Percentiles rank a stretch among this genome's conserved stretches.
These are phyloP conservation scores for Leccinum disarticulatum DNA, from an alignment of 768 basidiomycete genomes.

Conservation along the genomic window DNA sequence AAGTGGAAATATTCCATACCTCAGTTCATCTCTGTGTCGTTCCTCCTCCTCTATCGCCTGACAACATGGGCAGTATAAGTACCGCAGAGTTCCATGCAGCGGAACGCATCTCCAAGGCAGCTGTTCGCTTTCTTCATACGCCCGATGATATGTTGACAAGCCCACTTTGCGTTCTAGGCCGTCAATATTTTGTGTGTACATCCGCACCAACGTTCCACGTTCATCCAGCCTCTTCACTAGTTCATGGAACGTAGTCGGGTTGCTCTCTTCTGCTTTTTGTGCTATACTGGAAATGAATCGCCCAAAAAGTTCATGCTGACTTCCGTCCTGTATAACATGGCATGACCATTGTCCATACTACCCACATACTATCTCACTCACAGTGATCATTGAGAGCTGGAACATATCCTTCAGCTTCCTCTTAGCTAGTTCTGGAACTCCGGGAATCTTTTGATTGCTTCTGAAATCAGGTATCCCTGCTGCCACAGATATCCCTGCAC, in stretches of 20 bases:
- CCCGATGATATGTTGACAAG: constrained; percentile 6
- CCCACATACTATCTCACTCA: not conserved
- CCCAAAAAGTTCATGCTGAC: not conserved
- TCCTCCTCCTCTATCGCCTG: constrained; percentile 1
- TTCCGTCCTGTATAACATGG: not conserved
- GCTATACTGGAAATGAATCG: not conserved
- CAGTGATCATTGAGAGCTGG: constrained; percentile 7
- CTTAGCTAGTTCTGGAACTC: constrained; percentile 1
- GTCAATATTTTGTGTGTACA: constrained; percentile 18
- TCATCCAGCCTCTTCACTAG: constrained; percentile 12
- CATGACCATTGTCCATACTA: not conserved
- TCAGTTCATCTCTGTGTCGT: not conserved
- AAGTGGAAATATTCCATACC: constrained; percentile 3
- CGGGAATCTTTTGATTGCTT: constrained; percentile 3
- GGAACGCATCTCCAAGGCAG: constrained; percentile 1
- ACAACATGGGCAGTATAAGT: constrained; percentile 11
- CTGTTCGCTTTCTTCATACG: not conserved
- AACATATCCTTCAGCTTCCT: constrained; percentile 15
- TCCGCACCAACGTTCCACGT: not conserved
- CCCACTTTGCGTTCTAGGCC: constrained; percentile 12
- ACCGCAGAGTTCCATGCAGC: constrained; percentile 7
- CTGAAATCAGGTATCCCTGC: constrained; percentile 15
- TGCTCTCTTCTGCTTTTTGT: not conserved
- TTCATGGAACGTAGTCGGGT: constrained; percentile 10
- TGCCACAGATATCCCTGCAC: constrained; percentile 11